Percentiles rank a stretch among this genome's conserved stretches.
Conservation (phyloP, 2,329 filamentous ascomycete species). For the Coniochaeta pulveracea region DNA sequence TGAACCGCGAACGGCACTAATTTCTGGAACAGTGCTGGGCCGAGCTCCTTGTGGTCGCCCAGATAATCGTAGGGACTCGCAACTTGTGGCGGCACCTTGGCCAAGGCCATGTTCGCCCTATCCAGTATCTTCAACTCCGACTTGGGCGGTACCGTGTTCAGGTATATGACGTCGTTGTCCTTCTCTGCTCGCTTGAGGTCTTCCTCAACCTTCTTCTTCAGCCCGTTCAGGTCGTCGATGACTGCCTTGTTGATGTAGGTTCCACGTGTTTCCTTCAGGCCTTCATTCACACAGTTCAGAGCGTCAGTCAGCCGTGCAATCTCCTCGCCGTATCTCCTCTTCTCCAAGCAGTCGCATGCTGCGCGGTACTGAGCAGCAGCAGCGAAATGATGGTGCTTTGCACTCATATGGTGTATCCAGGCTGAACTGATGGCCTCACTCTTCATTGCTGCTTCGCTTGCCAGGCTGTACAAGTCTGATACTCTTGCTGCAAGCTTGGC, state of each 20-base stretch:
- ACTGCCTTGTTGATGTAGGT: constrained; percentile 73
- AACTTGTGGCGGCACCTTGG: constrained; percentile 71
- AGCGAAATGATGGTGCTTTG: constrained; percentile 95
- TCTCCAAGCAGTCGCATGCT: constrained; percentile 84
- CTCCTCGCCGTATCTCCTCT: constrained; percentile 90
- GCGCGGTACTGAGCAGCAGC: constrained; percentile 89
- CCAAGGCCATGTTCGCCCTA: constrained; percentile 76
- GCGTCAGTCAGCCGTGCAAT: constrained; percentile 78
- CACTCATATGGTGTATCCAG: constrained; percentile 97
- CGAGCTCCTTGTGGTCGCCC: constrained; percentile 70
- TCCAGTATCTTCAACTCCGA: constrained; percentile 78
- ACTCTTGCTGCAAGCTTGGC: constrained; percentile 83
- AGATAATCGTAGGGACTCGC: constrained; percentile 69
- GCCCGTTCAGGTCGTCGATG: constrained; percentile 65
- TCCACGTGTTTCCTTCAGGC: constrained; percentile 65
- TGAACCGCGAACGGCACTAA: constrained; percentile 94
- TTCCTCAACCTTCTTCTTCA: constrained; percentile 75
- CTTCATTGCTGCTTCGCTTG: constrained; percentile 76
- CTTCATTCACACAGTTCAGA: constrained; percentile 72
- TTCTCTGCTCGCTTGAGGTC: constrained; percentile 88
- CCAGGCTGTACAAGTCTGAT: constrained; percentile 78
- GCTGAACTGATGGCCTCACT: constrained; percentile 83
- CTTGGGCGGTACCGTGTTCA: constrained; percentile 76
- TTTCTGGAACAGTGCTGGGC: constrained; percentile 76
- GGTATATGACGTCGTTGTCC: constrained; percentile 93